Conservation (phyloP, 2,329 filamentous ascomycete genomes). For the Didymella exigua region DNA sequence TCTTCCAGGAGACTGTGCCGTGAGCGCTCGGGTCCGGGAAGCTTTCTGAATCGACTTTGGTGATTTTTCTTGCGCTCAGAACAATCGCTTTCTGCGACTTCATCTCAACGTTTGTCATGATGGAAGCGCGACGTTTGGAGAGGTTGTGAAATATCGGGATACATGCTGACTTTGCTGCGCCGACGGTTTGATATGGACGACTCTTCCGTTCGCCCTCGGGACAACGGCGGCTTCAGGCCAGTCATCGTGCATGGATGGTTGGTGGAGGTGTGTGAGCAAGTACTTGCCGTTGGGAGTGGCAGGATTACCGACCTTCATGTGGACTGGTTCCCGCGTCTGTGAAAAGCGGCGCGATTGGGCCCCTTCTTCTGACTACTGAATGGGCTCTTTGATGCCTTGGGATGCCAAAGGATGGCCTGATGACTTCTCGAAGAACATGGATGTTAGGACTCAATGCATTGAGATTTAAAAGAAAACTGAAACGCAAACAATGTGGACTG, state of each 20-base stretch:
- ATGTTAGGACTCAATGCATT: no score
- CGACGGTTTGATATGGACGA: not conserved
- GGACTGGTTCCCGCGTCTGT: not conserved
- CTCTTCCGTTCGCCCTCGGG: not conserved
- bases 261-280: not conserved
- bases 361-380: no score
- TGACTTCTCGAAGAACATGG: no score
- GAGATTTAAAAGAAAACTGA: no score
- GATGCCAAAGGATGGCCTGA: no score
- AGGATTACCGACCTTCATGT: not conserved
- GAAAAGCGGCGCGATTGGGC: no score
- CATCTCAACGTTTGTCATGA: not conserved
- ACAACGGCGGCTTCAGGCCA: not conserved
- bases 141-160: not conserved
- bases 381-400: no score
- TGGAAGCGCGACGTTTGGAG: not conserved
- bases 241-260: not conserved
- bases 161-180: not conserved
- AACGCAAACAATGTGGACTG: no score
- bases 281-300: not conserved
- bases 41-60: not conserved
- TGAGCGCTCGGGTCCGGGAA: conserved; percentile 15
- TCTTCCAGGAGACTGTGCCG: conserved; percentile 49
- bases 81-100: not conserved
- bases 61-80: not conserved